Base-by-base conservation (phyloP, 192 early-diverging fungal species). In the Gamsiella multidivaricata region DNA sequence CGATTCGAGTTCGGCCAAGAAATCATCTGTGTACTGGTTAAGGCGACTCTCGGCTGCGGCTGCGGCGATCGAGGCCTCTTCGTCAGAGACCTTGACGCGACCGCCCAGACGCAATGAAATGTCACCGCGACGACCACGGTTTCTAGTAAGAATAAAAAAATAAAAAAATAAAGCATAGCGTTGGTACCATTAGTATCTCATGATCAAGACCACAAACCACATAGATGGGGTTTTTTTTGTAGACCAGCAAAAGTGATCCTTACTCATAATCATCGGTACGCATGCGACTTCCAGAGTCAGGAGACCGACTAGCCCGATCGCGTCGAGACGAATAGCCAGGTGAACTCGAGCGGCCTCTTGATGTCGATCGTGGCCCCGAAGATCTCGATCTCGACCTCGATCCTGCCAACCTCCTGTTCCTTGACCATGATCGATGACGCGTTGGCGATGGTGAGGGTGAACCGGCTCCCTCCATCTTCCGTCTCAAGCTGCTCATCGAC, bases 91-190 rank as follows among this genome's bases (percentile, higher is more conserved):
- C n/a, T 54, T 67, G 46, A 78, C 65, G 23, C 65, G 65, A 25
- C 54, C 66, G 2, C 74, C 74, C 9, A 78, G 39, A 55, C 74
- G 65, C 29, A 62, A 45, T 25, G 60, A 68, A 20, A 78, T 78
- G 18, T 78, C 74, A 22, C 71, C 71, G 29, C 74, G 74, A 29
- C 65, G 74, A 33, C 74, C 74, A 34, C 74, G 74, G 43, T 64
- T 68, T 14, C 74, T 78, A 45, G 47, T 4, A 59, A 37, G 10
- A 23, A 36, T 31, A n/a, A 53, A 65, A 45, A 64, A 17, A 8
- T 8, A 23, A 26, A 39, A 46, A n/a, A 46, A 33, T 49, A n/a
- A 20, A 41, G 22, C 33, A 60, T 11, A 20, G 7, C 49, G 14
- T 26, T 36, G 5, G 5, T 43, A 28, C 20, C 25, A 18, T 11